Evolutionary conservation across 331 rosid genomes (phyloP), one percentile per base, ranked within the genome.

Genomic region (Malus hybrid): DNA sequence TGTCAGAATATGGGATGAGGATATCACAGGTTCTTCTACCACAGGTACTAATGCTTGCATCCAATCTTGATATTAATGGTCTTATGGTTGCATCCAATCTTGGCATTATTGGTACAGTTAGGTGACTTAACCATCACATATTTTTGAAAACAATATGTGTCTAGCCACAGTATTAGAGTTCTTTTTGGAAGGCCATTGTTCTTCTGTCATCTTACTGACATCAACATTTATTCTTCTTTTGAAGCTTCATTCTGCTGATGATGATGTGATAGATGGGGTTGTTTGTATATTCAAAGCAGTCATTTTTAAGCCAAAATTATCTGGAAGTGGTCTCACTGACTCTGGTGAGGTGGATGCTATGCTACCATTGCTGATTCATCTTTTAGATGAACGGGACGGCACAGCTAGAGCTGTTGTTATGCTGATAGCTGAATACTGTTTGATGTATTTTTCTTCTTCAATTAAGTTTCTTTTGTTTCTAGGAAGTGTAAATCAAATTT

Each of bases 331-430:
- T 77, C 70, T 80, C n/a, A 34, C 69, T 24, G 84, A 90, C 54
- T 72, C 59, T 32, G 72, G 85, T 73, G 86, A 85, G 81, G 87
- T 74, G 71, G 93, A 90, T 75, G 69, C 65, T 75, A 85, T 90
- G 65, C 81, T 91, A 4, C 90, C 91, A 27, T 70, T 83, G 82
- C 76, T 93, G 79, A 90, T 93, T 80, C 82, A 81, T 75, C 88
- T 93, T 85, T 87, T 93, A 7, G 93, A 91, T 66, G 98, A 93
- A 88, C 90, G 73, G 75, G 98, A 91, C 81, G 89, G 90, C 63
- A 79, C 90, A 4, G 84, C 96, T 66, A 87, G 90, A 82, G 97
- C 98, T 81, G 97, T 88, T 77, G 89, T 86, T 66, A 73, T 81
- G 90, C 93, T 93, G 74, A 81, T 91, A 67, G 95, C 93, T 29